Conservation (phyloP, 352 stramenopile species). For the Phytophthora constricta region DNA sequence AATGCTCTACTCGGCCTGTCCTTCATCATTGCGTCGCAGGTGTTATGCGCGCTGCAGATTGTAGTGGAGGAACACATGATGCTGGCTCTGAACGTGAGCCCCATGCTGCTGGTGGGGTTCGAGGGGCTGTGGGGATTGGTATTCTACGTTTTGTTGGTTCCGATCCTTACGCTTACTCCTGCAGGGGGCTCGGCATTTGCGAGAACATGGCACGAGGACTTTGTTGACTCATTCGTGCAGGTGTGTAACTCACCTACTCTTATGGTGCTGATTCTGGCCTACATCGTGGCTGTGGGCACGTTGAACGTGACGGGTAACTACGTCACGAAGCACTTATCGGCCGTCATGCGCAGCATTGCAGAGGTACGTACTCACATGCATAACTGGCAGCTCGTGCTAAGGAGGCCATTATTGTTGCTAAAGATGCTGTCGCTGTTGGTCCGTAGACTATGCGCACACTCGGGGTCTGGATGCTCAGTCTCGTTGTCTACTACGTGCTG, state of each 20-base stretch:
- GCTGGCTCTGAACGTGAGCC: constrained; percentile 78
- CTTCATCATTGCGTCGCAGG: constrained; percentile 82
- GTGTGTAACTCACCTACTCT: constrained; percentile 73
- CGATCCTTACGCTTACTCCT: constrained; percentile 72
- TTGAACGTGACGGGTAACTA: constrained; percentile 87
- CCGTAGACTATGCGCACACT: constrained; percentile 78
- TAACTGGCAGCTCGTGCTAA: constrained; percentile 1
- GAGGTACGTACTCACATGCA: constrained; percentile 52
- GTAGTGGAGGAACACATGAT: constrained; percentile 92
- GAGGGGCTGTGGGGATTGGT: constrained; percentile 89
- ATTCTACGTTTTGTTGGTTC: constrained; percentile 77
- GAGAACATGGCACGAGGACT: constrained; percentile 86
- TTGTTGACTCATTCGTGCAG: constrained; percentile 80
- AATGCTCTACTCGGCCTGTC: constrained; percentile 75
- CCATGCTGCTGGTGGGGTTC: constrained; percentile 87
- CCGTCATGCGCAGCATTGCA: constrained; percentile 82
- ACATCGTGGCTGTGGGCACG: constrained; percentile 77
- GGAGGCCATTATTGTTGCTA: constrained; percentile 13
- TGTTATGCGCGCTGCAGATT: constrained; percentile 89
- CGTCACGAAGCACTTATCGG: constrained; percentile 87
- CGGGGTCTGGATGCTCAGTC: constrained; percentile 74
- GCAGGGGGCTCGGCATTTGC: constrained; percentile 51
- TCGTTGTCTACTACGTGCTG: constrained; percentile 84
- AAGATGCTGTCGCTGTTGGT: constrained; percentile 12
- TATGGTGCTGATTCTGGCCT: constrained; percentile 58